phyloP scores from a whole-genome alignment of 73 alveolate genomes.

The Paramecium caudatum region DNA sequence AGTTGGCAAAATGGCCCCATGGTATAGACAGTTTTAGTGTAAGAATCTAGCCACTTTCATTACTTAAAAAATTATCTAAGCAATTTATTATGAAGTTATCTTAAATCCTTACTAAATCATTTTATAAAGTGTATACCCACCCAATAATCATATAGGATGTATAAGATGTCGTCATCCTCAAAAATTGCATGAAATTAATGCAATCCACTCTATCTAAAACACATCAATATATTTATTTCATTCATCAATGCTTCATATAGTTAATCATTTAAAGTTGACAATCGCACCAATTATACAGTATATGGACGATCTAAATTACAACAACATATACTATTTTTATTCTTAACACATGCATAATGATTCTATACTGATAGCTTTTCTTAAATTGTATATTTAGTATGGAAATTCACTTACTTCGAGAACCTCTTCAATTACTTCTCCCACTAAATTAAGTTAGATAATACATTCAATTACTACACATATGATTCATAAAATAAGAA shows the following conservation, averaged over 20 bases:
- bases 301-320: background rate
- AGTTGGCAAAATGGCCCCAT: slow-evolving; percentile 11
- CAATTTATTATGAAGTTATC: background rate
- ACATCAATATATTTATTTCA: slow-evolving; percentile 60
- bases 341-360: slow-evolving; percentile 49
- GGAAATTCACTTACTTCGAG: slow-evolving; percentile 18
- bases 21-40: slow-evolving; percentile 40
- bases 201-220: slow-evolving; percentile 29
- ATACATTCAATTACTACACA: slow-evolving; percentile 46
- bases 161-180: slow-evolving; percentile 15
- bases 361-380: slow-evolving; percentile 42
- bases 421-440: slow-evolving; percentile 65
- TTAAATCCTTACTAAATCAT: background rate
- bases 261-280: slow-evolving; percentile 1
- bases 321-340: slow-evolving; percentile 27
- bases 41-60: slow-evolving; percentile 33
- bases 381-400: slow-evolving; percentile 47
- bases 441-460: background rate
- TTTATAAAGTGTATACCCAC: slow-evolving; percentile 32
- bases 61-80: background rate
- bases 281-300: slow-evolving; percentile 40
- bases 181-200: slow-evolving; percentile 39
- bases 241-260: slow-evolving; percentile 62
- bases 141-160: slow-evolving; percentile 58
- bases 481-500: slow-evolving; percentile 60